Evolutionary conservation across 768 basidiomycete species (phyloP), one percentile per base, ranked within the genome.

Genomic region (Termitomyces sp.): DNA sequence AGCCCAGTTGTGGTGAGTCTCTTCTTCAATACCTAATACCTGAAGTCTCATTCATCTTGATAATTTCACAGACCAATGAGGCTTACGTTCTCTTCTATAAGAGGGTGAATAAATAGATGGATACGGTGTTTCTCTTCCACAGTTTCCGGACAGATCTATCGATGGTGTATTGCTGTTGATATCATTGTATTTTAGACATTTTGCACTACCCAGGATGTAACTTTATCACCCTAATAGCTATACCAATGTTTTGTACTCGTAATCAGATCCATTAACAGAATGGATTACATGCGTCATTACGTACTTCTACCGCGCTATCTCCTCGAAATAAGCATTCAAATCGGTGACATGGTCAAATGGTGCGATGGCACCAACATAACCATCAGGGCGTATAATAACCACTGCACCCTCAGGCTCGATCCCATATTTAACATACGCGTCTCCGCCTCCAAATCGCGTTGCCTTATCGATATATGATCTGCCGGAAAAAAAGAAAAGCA

Each of bases 51-150:
- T 29, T 18, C 51, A 20, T 54, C 39, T 48, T 57, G 12, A 60
- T 28, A 28, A 37, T 48, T 39, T 44, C 47, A 58, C 65, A 81
- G 73, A 77, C 69, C 63, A 74, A 75, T 58, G 76, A 88, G 77
- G 90, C 90, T 66, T 92, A 92, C 66, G 87, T 92, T 45, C 72
- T 92, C 70, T 92, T 89, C 70, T 92, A 90, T 73, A 90, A 90
- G 69, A 77, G 88, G 66, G 78, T 77, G 56, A 78, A 74, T 71
- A 58, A 69, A 65, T 80, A 76, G 73, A 74, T 64, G 65, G 66
- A 69, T 51, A n/a, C 26, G 13, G 69, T 60, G 68, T 64, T 37
- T 31, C 41, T 49, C 68, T 69, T 57, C 56, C 61, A 53, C 56
- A 62, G 57, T 60, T 51, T 52, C 53, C 58, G 33, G 39, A 45